Evolutionary conservation across 2,329 filamentous ascomycete genomes (phyloP), one percentile per base, ranked within the genome.

Genomic region (Didymella lethalis): DNA sequence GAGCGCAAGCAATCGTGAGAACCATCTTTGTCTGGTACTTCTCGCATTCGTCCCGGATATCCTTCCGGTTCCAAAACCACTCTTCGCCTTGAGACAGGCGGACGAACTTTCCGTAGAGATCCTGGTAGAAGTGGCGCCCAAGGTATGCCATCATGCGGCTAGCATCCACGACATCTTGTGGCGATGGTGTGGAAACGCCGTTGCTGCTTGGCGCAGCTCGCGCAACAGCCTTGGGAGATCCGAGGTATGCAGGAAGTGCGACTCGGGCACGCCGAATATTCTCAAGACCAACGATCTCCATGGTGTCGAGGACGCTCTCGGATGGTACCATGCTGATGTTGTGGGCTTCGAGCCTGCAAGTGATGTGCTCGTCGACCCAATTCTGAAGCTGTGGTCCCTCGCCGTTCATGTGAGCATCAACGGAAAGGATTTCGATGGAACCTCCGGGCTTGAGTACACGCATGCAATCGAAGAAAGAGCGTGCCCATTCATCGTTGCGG

Each of bases 261-360:
- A 71, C 62, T n/a, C 68, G 62, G 16, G 68, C 69, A 20, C 69
- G 67, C 20, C 68, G 67, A 20, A 71, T 68, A 56, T 69, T 70
- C 7, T 70, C 66, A 8, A 71, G 57, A 1, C 67, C 68, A 18
- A 71, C 69, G 25, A 70, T 70, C 46, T 70, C 69, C 65, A 71
- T 69, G 4, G 68, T 71, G 47, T 71, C 68, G 32, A 71, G 65
- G 11, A 71, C 64, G 18, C 63, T 70, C 53, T 71, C 68, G 14
- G 67, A 70, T 4, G 69, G 60, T 20, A 66, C 62, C 44, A 61
- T 68, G 61, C 67, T 69, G 47, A 69, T 49, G 31, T 58, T 64
- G 41, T 66, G 57, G 12, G 64, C 65, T 38, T 71, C 68, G 3
- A 71, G 58, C 29, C 65, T 57, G 49, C 56, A 55, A 8, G 63